These are phyloP conservation scores for Artomyces pyxidatus DNA, from an alignment of 768 basidiomycete genomes.

Conservation along the genomic window DNA sequence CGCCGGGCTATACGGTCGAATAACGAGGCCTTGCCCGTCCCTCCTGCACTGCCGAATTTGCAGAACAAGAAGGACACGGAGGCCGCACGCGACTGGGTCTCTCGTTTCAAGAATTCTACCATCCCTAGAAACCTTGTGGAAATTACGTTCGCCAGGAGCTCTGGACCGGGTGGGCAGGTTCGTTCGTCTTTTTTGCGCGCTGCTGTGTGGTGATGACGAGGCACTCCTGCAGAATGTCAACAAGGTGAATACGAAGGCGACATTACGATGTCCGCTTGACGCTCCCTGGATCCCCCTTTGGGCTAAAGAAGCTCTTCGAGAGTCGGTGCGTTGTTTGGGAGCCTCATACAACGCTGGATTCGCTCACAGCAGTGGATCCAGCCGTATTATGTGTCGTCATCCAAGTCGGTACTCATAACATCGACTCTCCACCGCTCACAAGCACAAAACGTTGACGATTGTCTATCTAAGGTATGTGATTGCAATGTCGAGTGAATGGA, in stretches of 20 bases:
- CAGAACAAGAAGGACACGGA: constrained; percentile 8
- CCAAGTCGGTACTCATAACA: constrained; percentile 59
- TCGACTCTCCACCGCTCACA: constrained; percentile 71
- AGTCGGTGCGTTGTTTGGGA: constrained; percentile 34
- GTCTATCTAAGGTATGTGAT: constrained; percentile 46
- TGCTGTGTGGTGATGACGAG: too few species aligned
- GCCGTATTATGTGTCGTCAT: constrained; percentile 62
- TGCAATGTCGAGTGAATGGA: constrained; percentile 17
- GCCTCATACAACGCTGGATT: not conserved
- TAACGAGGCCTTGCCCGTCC: constrained; percentile 4
- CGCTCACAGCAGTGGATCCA: constrained; percentile 20
- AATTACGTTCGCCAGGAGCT: constrained; percentile 66
- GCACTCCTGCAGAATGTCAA: constrained; percentile 65
- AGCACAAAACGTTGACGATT: constrained; percentile 66
- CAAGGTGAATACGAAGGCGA: constrained; percentile 82
- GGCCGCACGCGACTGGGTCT: constrained; percentile 14
- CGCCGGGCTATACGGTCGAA: not conserved
- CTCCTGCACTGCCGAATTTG: constrained; percentile 10
- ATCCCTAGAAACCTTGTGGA: constrained; percentile 51
- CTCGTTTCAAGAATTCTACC: constrained; percentile 1
- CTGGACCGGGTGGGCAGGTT: constrained; percentile 82
- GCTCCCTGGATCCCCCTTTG: constrained; percentile 63
- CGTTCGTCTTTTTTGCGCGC: constrained; percentile 7
- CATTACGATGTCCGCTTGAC: constrained; percentile 49
- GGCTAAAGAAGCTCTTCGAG: constrained; percentile 41